Percentiles rank a stretch among this genome's conserved stretches.
phyloP scores from a whole-genome alignment of 2,329 filamentous ascomycete genomes.

The Neopestalotiopsis sp. region DNA sequence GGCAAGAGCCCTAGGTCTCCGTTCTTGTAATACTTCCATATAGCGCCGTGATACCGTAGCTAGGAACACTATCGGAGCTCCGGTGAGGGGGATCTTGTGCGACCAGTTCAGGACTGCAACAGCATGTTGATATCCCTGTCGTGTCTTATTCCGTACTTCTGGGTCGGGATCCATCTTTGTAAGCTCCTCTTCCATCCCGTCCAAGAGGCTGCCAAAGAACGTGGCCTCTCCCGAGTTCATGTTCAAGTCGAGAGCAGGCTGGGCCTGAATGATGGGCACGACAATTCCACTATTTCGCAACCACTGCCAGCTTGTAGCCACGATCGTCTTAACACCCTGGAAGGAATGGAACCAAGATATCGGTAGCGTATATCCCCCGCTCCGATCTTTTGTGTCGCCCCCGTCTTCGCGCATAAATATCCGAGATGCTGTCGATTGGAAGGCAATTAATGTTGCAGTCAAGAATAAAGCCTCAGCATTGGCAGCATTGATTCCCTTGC shows the following conservation, averaged over 20 bases:
- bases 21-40: conserved; percentile 63
- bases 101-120: conserved; percentile 72
- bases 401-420: conserved; percentile 64
- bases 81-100: conserved; percentile 63
- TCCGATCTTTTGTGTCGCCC: conserved; percentile 43
- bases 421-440: conserved; percentile 69
- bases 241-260: conserved; percentile 66
- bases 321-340: conserved; percentile 70
- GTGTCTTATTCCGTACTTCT: conserved; percentile 38
- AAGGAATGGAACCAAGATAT: conserved; percentile 71
- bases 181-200: conserved; percentile 63
- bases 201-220: conserved; percentile 67
- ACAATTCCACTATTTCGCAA: conserved; percentile 63
- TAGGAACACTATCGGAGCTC: conserved; percentile 66
- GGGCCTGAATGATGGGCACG: conserved; percentile 67
- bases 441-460: conserved; percentile 68
- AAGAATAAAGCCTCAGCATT: conserved; percentile 70
- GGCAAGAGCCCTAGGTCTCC: conserved; percentile 65
- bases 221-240: conserved; percentile 57
- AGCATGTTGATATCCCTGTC: conserved; percentile 66
- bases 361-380: conserved; percentile 60
- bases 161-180: conserved; percentile 34
- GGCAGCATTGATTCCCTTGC: conserved; percentile 59
- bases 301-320: conserved; percentile 69
- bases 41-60: conserved; percentile 67